These are phyloP conservation scores for Lotmaria passim DNA, from an alignment of 208 protist species.

Conservation along the genomic window DNA sequence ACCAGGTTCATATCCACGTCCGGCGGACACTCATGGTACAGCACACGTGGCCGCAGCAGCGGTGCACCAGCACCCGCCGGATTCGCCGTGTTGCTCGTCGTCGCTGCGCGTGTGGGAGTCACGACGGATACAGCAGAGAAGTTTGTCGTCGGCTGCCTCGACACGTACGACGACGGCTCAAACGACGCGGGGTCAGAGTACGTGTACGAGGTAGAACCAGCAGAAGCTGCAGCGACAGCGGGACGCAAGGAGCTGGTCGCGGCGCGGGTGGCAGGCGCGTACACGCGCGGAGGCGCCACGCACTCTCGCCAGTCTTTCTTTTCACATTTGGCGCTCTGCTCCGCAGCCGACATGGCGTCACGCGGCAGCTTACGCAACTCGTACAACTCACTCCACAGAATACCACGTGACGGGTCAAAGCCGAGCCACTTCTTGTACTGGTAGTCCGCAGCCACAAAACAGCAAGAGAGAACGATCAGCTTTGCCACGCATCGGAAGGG, in stretches of 20 bases:
- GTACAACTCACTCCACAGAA: conserved; percentile 72
- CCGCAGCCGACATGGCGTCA: background rate
- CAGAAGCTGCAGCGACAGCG: no score
- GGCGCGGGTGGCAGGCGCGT: conserved; percentile 6
- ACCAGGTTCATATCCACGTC: conserved; percentile 14
- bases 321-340: background rate
- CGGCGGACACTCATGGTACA: conserved; percentile 30
- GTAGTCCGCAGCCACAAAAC: conserved; percentile 69
- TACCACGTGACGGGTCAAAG: conserved; percentile 69
- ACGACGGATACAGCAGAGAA: background rate
- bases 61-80: background rate
- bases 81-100: background rate
- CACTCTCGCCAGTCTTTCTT: conserved; percentile 31
- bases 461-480: conserved; percentile 39
- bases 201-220: no score
- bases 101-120: no score
- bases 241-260: background rate
- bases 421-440: conserved; percentile 64
- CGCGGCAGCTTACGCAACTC: conserved; percentile 36
- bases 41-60: conserved; percentile 8
- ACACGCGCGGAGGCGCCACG: conserved; percentile 31
- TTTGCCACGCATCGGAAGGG: conserved; percentile 39
- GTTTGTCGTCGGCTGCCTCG: background rate
- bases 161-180: background rate
- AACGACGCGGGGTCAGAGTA: no score